Conservation (phyloP, 768 basidiomycete genomes). For the Tricholoma hemisulphureum region DNA sequence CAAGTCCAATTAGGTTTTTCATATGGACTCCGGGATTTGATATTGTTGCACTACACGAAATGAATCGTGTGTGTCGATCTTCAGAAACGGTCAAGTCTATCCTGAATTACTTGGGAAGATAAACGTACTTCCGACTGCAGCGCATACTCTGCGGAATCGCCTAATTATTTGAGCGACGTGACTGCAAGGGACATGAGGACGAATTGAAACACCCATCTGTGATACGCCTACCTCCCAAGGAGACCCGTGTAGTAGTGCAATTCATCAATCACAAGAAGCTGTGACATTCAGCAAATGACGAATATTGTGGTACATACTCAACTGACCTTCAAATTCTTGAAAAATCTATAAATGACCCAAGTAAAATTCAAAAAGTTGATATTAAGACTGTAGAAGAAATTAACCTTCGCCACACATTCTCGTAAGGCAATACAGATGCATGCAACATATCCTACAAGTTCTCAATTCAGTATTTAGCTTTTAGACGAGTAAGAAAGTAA, state of each 20-base stretch:
- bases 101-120: background rate
- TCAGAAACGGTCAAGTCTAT: background rate
- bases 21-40: constrained; percentile 74
- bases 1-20: constrained; percentile 70
- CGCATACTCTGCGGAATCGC: constrained; percentile 71
- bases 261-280: constrained; percentile 81
- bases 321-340: constrained; percentile 63
- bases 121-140: constrained; percentile 70
- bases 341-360: constrained; percentile 47
- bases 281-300: background rate
- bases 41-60: constrained; percentile 90
- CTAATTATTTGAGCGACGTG: constrained; percentile 81
- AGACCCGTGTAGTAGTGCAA: constrained; percentile 82
- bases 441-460: constrained; percentile 74
- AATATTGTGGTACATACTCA: background rate
- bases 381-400: constrained; percentile 6
- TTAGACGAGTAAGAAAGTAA: background rate
- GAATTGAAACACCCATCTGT: background rate
- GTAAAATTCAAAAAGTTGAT: background rate
- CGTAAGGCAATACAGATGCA: constrained; percentile 79
- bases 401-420: constrained; percentile 79
- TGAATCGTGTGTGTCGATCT: constrained; percentile 62
- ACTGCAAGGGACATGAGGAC: constrained; percentile 33
- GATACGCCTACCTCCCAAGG: constrained; percentile 62
- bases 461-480: constrained; percentile 5